Base-by-base conservation (phyloP, 805 yeast genomes). In the Metschnikowia gelsemii region DNA sequence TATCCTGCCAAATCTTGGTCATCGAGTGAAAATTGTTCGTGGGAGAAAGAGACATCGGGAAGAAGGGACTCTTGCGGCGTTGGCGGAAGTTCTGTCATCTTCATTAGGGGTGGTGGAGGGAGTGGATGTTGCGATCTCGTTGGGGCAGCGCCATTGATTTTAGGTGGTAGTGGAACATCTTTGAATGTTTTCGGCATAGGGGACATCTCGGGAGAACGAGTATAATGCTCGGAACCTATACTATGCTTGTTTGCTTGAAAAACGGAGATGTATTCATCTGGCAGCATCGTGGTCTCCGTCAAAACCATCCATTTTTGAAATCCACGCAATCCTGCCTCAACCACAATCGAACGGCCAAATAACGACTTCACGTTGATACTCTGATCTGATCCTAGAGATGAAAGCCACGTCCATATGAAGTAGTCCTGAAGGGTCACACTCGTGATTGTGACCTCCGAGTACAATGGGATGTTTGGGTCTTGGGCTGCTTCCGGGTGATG, bases 391-490 rank as follows among this genome's bases (percentile, higher is more conserved):
- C 87, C 87, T 18, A 87, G 58, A 2, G 88, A 76, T 1, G 89
- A 79, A 55, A 87, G 68, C 96, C 96, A 88, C 0, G 96, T 78
- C 96, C 96, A 88, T 21, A 87, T 86, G 56, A 82, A 88, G 60
- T 84, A 88, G 60, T 88, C 96, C 60, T 87, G 95, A 14, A 88
- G 78, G 5, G 86, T 74, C 1, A 85, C 82, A 45, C 85, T 75
- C 7, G 77, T 66, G 8, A 86, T 67, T 32, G 57, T 46, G 14
- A 66, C 57, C 41, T 62, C 64, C 27, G 65, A 72, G 64, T 51
- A 66, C 24, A 62, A 49, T 2, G 73, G 73, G n/a, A 68, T 64
- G 32, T 63, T 55, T 5, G 47, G 45, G 25, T 47, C 44, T n/a
- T 21, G 29, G 6, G 22, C 27, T 2, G 2, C 9, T 3, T 42